These are phyloP conservation scores for Quercus suber DNA, from an alignment of 306 rosid species.

Conservation along the genomic window DNA sequence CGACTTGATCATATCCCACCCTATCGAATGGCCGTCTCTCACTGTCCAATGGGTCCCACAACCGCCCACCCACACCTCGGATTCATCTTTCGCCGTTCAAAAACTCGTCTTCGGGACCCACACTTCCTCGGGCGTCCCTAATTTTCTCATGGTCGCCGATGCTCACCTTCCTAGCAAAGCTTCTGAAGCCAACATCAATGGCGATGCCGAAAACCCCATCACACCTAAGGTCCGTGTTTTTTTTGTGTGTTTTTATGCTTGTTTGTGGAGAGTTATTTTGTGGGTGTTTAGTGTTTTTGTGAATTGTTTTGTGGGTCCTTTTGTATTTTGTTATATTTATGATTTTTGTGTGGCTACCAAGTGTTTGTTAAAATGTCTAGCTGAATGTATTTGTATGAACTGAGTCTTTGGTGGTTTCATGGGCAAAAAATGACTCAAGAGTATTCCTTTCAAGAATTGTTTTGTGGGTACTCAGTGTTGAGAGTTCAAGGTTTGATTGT, in stretches of 20 bases:
- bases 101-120: slow-evolving; percentile 79
- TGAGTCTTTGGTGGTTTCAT: background rate
- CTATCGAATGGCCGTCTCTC: slow-evolving; percentile 94
- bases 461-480: background rate
- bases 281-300: background rate
- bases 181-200: slow-evolving; percentile 24
- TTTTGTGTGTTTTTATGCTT: background rate
- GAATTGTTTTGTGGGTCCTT: background rate
- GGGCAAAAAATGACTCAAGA: background rate
- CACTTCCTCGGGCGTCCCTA: slow-evolving; percentile 61
- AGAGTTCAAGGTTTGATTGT: background rate
- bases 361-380: slow-evolving; percentile 39
- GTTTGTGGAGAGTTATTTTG: background rate
- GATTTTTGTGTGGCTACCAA: background rate
- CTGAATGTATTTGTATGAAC: background rate
- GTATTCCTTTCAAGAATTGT: background rate
- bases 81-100: slow-evolving; percentile 60
- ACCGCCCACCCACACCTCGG: slow-evolving; percentile 27
- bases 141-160: slow-evolving; percentile 73
- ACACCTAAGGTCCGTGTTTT: slow-evolving; percentile 53
- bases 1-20: slow-evolving; percentile 71
- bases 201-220: slow-evolving; percentile 29
- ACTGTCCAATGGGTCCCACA: slow-evolving; percentile 74
- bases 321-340: background rate
- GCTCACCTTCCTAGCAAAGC: slow-evolving; percentile 47